Conservation (phyloP, 2,329 filamentous ascomycete species). For the Bipolaris zeicola region DNA sequence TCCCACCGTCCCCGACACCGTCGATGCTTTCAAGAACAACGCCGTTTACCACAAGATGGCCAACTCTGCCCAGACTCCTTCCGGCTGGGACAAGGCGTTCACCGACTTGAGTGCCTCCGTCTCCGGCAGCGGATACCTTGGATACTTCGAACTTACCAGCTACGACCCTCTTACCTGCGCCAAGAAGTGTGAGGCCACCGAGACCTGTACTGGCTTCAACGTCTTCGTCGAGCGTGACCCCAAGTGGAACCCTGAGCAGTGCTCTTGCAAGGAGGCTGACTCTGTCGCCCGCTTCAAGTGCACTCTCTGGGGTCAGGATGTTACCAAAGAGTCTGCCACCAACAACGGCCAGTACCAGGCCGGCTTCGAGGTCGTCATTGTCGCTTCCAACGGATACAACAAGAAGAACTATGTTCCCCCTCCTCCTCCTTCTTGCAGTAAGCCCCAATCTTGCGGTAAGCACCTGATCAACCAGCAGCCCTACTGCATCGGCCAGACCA, state of each 20-base stretch:
- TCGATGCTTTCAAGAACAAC: slow-evolving; percentile 32
- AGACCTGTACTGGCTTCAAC: slow-evolving; percentile 35
- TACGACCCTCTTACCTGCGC: slow-evolving; percentile 28
- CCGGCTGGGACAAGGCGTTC: slow-evolving; percentile 28
- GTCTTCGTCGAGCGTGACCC: slow-evolving; percentile 35
- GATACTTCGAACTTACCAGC: slow-evolving; percentile 31
- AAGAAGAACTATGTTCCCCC: slow-evolving; percentile 28
- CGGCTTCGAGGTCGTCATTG: slow-evolving; percentile 40
- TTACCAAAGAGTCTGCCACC: slow-evolving; percentile 26
- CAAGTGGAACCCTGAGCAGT: slow-evolving; percentile 31
- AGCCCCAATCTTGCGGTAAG: slow-evolving; percentile 28
- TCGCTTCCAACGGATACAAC: slow-evolving; percentile 42
- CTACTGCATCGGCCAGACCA: slow-evolving; percentile 34
- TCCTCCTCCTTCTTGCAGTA: slow-evolving; percentile 27
- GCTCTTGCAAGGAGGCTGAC: slow-evolving; percentile 27
- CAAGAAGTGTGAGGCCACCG: slow-evolving; percentile 24
- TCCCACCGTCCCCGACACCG: slow-evolving; percentile 29
- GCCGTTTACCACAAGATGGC: slow-evolving; percentile 31
- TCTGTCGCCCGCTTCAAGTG: slow-evolving; percentile 34
- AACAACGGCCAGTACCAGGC: slow-evolving; percentile 27
- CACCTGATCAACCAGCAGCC: slow-evolving; percentile 32
- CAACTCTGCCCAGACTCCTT: slow-evolving; percentile 25
- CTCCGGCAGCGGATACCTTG: slow-evolving; percentile 27
- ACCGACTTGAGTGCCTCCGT: slow-evolving; percentile 25
- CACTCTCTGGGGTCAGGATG: slow-evolving; percentile 31